Percentiles rank a stretch among this genome's conserved stretches.
These are phyloP conservation scores for Xylariomycetidae sp. DNA, from an alignment of 2,329 filamentous ascomycete genomes.

Conservation along the genomic window DNA sequence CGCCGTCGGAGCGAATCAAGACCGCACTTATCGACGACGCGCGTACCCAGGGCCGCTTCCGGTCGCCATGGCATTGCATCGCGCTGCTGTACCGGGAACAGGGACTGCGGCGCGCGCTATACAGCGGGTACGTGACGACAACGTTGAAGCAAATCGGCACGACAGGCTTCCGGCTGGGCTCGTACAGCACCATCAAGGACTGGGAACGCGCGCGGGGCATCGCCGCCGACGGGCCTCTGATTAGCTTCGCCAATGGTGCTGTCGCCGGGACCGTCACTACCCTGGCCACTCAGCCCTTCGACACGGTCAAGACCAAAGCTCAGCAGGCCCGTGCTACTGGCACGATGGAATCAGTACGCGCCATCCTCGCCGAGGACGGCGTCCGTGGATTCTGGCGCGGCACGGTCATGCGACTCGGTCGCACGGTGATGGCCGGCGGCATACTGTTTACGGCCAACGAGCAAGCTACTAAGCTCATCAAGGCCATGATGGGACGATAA, in stretches of 20 bases:
- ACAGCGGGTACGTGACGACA: constrained; percentile 53
- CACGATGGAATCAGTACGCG: constrained; percentile 46
- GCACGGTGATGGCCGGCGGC: constrained; percentile 44
- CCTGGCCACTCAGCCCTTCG: constrained; percentile 53
- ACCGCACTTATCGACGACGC: constrained; percentile 59
- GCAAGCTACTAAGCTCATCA: constrained; percentile 23
- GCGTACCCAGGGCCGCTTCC: constrained; percentile 32
- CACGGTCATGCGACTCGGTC: constrained; percentile 56
- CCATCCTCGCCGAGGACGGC: constrained; percentile 50
- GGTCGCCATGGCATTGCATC: constrained; percentile 44
- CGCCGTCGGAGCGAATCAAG: constrained; percentile 58
- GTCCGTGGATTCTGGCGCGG: constrained; percentile 55
- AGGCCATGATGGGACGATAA: constrained; percentile 14
- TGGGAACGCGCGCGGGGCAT: constrained; percentile 18
- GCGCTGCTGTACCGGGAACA: constrained; percentile 42
- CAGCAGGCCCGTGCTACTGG: constrained; percentile 50
- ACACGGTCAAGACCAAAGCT: constrained; percentile 54
- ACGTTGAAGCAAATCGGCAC: constrained; percentile 58
- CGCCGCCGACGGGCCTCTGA: constrained; percentile 25
- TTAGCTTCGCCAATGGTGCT: constrained; percentile 35
- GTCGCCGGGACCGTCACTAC: constrained; percentile 33
- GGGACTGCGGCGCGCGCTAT: constrained; percentile 46
- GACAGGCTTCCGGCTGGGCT: constrained; percentile 56
- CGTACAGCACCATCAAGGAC: constrained; percentile 59
- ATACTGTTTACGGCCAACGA: constrained; percentile 29